Base-by-base conservation (phyloP, 2,329 filamentous ascomycete genomes). In the Gliomastix tumulicola region DNA sequence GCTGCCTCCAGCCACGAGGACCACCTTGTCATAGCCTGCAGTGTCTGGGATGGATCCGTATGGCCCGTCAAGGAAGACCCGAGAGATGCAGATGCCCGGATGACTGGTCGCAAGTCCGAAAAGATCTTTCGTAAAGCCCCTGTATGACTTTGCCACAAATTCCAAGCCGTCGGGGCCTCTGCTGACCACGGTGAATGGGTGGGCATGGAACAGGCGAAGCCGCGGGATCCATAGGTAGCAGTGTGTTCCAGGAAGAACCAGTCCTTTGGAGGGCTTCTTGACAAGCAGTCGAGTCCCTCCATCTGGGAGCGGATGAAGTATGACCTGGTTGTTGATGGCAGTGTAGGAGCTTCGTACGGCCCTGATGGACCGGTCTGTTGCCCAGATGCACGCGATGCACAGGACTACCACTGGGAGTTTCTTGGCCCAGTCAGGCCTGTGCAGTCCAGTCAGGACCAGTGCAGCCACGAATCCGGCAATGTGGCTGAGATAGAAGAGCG, bases 181-280 rank as follows among this genome's bases (percentile, higher is more conserved):
- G 4, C 56, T 51, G 21, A 71, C 66, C 27, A 76, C 68, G 0
- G 71, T 76, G 40, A 77, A 77, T 1, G 73, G 73, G 42, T 79
- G 74, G 1, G 60, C 71, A 46, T 78, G 65, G 15, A 69, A 57
- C 2, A 55, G 40, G n/a, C 70, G 63, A 23, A 79, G 62, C 3
- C 57, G 51, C 0, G 74, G 74, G 6, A 78, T 63, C 69, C 71
- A 77, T 19, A 78, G 49, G 37, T 74, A 76, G 41, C 68, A 71
- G 43, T 79, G 72, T 1, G 40, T 38, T 21, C 49, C 49, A 0
- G 47, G 34, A 8, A 16, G 39, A 3, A 62, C 59, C 6, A 10
- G 16, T 6, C 51, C 44, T 13, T 47, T 44, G 1, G 61, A 49
- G 1, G 62, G 59, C 16, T 63, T 67, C 45, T 65, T 64, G 13